Base-by-base conservation (phyloP, 805 yeast genomes). In the Monosporozyma aerobia region DNA sequence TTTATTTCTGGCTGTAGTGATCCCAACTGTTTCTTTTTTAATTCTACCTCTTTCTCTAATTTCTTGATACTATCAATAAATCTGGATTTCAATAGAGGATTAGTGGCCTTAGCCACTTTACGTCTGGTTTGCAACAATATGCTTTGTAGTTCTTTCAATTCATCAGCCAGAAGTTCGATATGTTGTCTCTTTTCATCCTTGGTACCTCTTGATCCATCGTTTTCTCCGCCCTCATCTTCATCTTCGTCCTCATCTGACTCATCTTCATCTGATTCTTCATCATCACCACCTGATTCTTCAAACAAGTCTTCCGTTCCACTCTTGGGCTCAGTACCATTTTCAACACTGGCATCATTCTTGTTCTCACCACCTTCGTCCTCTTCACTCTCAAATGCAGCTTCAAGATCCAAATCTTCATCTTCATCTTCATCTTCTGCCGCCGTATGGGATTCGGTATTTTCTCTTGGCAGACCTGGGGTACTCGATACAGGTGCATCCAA, bases 81-180 rank as follows among this genome's bases (percentile, higher is more conserved):
- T 71, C 97, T 83, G 68, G 84, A 86, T 63, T 84, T 82, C 80
- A 94, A 77, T 70, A 92, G 84, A 59, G 92, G 90, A 64, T 89
- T 89, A 3, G 82, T 75, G 16, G 90, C 90, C 58, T 83, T 82
- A 22, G 77, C 80, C 48, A 88, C 78, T 60, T 87, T 90, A 47
- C 76, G 75, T 65, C 80, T 81, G 62, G 92, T 90, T 60, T 83
- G 84, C 51, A 77, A 80, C 50, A 94, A 84, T 0, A 92, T 90
- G 14, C 77, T 61, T 64, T 87, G 90, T 55, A 94, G 75, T 63
- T 94, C 99, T 6, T 76, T 71, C 53, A 94, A 83, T 67, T 90
- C 97, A 68, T 92, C 98, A 55, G 80, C 81, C 52, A 94, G 72
- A 58, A 89, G 76, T 61, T 87, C 90, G 58, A 76, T 76, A 65